Percentiles rank a stretch among this genome's conserved stretches.
These are phyloP conservation scores for Leucocoprinus sp. DNA, from an alignment of 768 basidiomycete genomes.

Conservation along the genomic window DNA sequence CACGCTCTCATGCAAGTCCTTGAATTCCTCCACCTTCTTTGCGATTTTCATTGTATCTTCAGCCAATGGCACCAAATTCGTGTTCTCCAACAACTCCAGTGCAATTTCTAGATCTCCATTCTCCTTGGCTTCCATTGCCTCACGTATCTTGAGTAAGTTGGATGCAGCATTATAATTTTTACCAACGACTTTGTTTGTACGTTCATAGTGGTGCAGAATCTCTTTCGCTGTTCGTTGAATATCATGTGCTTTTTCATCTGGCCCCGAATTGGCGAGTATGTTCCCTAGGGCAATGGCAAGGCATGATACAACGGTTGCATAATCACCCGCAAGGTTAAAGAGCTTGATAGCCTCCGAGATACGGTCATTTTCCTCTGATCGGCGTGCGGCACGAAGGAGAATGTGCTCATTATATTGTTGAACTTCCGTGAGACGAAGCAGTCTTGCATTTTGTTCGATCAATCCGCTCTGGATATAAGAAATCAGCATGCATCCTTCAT, in stretches of 20 bases:
- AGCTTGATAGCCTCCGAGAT: constrained; percentile 89
- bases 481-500: neutral
- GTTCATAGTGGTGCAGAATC: constrained; percentile 74
- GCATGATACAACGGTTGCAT: constrained; percentile 77
- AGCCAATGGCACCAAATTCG: constrained; percentile 78
- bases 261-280: constrained; percentile 58
- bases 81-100: constrained; percentile 82
- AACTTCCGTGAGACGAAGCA: constrained; percentile 63
- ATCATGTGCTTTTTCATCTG: constrained; percentile 53
- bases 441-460: constrained; percentile 73
- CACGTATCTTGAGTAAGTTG: constrained; percentile 68
- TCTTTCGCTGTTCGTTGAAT: constrained; percentile 72
- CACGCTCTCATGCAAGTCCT: constrained; percentile 75
- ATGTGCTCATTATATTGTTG: constrained; percentile 75
- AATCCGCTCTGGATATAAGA: constrained; percentile 56
- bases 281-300: constrained; percentile 84
- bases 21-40: constrained; percentile 82
- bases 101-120: constrained; percentile 66
- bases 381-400: constrained; percentile 72
- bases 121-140: constrained; percentile 72
- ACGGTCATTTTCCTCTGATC: constrained; percentile 78
- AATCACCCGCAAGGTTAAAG: constrained; percentile 91
- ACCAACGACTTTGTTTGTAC: constrained; percentile 64
- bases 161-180: constrained; percentile 69
- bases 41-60: constrained; percentile 83